Evolutionary conservation across 2,329 filamentous ascomycete species (phyloP).

Genomic region (Xylariaceae sp.): DNA sequence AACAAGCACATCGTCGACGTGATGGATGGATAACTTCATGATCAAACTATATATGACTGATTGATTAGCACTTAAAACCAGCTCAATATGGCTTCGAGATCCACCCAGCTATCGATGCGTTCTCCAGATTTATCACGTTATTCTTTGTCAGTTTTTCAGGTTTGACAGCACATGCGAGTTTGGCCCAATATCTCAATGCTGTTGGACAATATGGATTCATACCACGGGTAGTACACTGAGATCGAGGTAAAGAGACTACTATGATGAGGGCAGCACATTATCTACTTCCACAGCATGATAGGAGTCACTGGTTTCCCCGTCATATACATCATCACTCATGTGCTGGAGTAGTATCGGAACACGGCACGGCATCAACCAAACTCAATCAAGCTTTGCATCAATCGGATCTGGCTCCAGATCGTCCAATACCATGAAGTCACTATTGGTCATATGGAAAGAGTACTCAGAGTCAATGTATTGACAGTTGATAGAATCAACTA

Average conservation of each 20-base stretch:
- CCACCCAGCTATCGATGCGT: background rate
- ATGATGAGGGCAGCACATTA: background rate
- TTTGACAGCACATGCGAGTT: background rate
- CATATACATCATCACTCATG: background rate
- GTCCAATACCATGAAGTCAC: background rate
- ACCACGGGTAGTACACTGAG: background rate
- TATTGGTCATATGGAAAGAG: background rate
- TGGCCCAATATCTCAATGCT: background rate
- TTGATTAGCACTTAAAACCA: background rate
- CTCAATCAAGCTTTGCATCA: too few relatives aligned
- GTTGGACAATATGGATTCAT: background rate
- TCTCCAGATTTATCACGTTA: background rate
- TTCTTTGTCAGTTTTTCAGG: background rate
- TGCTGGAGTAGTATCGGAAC: too few relatives aligned
- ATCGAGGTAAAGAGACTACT: too few relatives aligned
- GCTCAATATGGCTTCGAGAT: background rate
- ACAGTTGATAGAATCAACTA: background rate
- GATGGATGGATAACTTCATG: background rate
- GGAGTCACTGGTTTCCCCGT: background rate
- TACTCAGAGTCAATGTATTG: background rate
- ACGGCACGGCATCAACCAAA: too few relatives aligned
- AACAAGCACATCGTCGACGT: background rate
- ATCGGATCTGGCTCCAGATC: background rate
- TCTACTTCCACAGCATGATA: background rate
- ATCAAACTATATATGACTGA: background rate